Evolutionary conservation across 345 rosid species (phyloP), one percentile per base, ranked within the genome.

Genomic region (Leavenworthia alabamica): DNA sequence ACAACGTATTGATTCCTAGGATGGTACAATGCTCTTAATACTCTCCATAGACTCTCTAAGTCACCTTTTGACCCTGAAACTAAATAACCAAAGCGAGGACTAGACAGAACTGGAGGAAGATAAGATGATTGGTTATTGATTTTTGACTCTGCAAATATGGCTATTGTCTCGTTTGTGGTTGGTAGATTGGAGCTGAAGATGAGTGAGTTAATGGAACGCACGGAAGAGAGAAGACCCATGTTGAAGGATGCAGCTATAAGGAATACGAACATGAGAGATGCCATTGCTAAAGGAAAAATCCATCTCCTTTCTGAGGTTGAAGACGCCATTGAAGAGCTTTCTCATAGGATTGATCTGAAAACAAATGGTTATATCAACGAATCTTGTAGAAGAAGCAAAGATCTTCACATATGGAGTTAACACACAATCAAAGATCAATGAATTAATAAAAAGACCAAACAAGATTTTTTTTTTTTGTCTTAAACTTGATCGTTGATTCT

Each of bases 21-120:
- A 74, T 93, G 99, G 74, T 93, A 93, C 47, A 93, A 72, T 0
- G 95, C 85, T 29, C 79, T 83, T 23, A 93, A 91, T 40, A 92
- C 86, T 62, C 99, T 85, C 99, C 99, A 93, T 22, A 93, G 95
- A 76, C 83, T 86, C 23, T 89, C 90, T 49, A 85, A 64, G 62
- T 93, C 99, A 60, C 96, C 99, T 75, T 75, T 89, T 12, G 99
- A 93, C 16, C 99, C 99, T 16, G 96, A 84, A 75, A 93, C 80
- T 77, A 93, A 76, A 72, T 93, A 93, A 7, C 92, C 99, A 62
- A 93, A 93, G 14, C 92, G 84, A 20, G 87, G 96, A 65, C 76
- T 66, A 27, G 61, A 72, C 72, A 49, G 85, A 66, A 4, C 73
- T 16, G 79, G 82, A 58, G 80, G 78, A 5, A 77, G 48, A 45